Conservation (phyloP, 768 basidiomycete species). For the Russula compacta region DNA sequence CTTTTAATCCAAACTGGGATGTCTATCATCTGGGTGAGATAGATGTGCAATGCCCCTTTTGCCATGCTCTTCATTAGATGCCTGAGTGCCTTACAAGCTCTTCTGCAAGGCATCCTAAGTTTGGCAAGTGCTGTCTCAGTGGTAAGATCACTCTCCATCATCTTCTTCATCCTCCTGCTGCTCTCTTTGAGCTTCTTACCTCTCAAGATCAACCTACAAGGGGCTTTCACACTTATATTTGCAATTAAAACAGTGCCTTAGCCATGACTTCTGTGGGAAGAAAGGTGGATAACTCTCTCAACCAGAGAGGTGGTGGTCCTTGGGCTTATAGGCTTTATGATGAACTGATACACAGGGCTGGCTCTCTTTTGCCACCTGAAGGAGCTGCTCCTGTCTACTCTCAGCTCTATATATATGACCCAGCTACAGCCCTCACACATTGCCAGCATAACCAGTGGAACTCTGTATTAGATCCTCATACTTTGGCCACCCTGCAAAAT, state of each 20-base stretch:
- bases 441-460: not conserved
- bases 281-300: not conserved
- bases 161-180: too few species aligned
- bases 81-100: too few species aligned
- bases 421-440: not conserved
- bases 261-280: not conserved
- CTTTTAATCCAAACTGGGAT: too few species aligned
- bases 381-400: conserved; percentile 14
- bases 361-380: not conserved
- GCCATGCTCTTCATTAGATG: too few species aligned
- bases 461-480: not conserved
- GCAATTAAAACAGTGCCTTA: not conserved
- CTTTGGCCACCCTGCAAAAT: not conserved
- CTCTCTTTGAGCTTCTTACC: too few species aligned
- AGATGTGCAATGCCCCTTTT: too few species aligned
- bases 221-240: not conserved
- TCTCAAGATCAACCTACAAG: too few species aligned
- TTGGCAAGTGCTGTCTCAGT: too few species aligned
- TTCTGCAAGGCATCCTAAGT: too few species aligned
- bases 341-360: not conserved
- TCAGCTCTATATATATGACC: conserved; percentile 19
- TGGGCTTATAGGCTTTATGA: not conserved
- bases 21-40: too few species aligned
- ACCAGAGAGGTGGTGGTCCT: not conserved
- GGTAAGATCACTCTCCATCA: too few species aligned